Base-by-base conservation (phyloP, 768 basidiomycete species). In the Aureoboletus auriporus region DNA sequence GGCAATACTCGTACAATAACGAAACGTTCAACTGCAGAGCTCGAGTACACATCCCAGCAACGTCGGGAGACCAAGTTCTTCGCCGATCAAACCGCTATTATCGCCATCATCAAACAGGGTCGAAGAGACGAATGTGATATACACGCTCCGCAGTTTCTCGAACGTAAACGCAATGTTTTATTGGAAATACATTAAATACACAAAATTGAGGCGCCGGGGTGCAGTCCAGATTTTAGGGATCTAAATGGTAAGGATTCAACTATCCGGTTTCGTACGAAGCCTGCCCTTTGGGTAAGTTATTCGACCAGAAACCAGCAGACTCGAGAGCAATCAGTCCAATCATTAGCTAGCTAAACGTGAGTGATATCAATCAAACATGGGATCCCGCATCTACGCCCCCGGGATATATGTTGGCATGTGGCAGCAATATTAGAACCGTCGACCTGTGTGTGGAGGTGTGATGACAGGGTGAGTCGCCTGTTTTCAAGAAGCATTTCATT, bases 361-460 rank as follows among this genome's bases (percentile, higher is more conserved):
- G 43, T 45, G 53, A 52, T 56, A 54, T 59, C 47, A 17, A 42
- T 31, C 42, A 39, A 40, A 40, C 38, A 37, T 31, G 27, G 33
- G 27, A 20, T 49, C 46, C 17, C 20, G 13, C 29, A 30, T 14
- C 34, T 38, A 23, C 20, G 20, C 33, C 30, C 46, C 17, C 30
- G 30, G 40, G 42, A 44, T 52, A 59, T 46, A 50, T 42, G 44
- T 38, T 41, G 33, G 29, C 14, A 10, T 38, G 33, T 23, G 16
- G 23, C 30, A 43, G 31, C 31, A 30, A 12, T 29, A 38, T 39
- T 37, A 30, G 44, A 29, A 33, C 31, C 17, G 33, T 11, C 20
- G 34, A n/a, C 6, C 10, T 6, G 33, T 34, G 13, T 34, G 34
- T 12, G 13, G 34, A 34, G 34, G 33, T 14, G 33, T 33, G 6